Evolutionary conservation across 495 filamentous ascomycete species (phyloP), one percentile per base, ranked within the genome.

Genomic region (Xylaria castorea): DNA sequence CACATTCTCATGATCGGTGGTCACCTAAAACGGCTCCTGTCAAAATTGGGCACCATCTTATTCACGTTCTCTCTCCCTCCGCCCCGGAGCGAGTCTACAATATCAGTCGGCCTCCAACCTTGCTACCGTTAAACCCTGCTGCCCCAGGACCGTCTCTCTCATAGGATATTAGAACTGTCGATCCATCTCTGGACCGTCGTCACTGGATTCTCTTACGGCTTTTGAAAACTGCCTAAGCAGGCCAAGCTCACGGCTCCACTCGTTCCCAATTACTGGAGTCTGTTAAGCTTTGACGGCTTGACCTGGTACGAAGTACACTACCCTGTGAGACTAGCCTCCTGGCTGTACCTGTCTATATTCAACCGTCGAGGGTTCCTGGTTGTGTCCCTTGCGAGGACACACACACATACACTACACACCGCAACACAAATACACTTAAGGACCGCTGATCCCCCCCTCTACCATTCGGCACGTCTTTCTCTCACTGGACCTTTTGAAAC

Each of bases 361-460:
- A 72, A 72, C 71, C 73, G 71, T 74, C 77, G 68, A 73, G 76
- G 76, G 73, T 72, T 80, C 76, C 78, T 80, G 71, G 76, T 78
- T 76, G 77, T 79, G 82, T 80, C 75, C 79, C 82, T 80, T 73
- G 63, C 66, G 50, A 75, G 69, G 70, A 79, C 80, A 79, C 78
- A 79, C 77, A 30, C 78, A 81, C 81, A 85, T 85, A 91, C 89
- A 58, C 48, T 92, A 92, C 91, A 88, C 87, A 88, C 87, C 89
- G 91, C 89, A 60, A 67, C 63, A 72, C 82, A 80, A 80, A 81
- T 82, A 85, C 85, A 92, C 90, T 90, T 92, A 93, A 92, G 89
- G 87, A 87, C 86, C 89, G 91, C 89, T 91, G 90, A 93, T 93
- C 91, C 89, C 87, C 50, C 86, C 87, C 86, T 87, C 78, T 76